phyloP scores from a whole-genome alignment of 768 basidiomycete species.

The Pisolithus microcarpus region DNA sequence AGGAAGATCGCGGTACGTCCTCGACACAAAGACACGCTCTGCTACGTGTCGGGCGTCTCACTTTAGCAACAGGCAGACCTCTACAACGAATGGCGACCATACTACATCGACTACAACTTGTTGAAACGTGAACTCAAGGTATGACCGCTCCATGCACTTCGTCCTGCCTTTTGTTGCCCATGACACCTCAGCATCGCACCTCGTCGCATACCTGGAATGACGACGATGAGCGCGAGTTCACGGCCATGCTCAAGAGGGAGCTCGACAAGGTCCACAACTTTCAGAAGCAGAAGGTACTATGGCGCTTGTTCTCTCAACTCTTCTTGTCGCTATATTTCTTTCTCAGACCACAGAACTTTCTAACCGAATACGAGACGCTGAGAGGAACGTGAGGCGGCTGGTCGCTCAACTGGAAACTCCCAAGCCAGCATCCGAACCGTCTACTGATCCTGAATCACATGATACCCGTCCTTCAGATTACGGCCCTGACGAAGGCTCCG shows the following conservation, averaged over 20 bases:
- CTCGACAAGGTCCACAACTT: slow-evolving; percentile 93
- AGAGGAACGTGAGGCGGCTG: slow-evolving; percentile 71
- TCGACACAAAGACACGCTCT: not conserved
- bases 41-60: not conserved
- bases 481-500: slow-evolving; percentile 62
- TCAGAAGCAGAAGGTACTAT: slow-evolving; percentile 73
- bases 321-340: not conserved
- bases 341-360: slow-evolving; percentile 74
- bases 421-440: slow-evolving; percentile 18
- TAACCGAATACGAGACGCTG: slow-evolving; percentile 72
- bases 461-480: slow-evolving; percentile 36
- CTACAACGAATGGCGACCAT: slow-evolving; percentile 86
- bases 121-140: slow-evolving; percentile 91
- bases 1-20: slow-evolving; percentile 56
- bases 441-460: slow-evolving; percentile 53
- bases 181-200: slow-evolving; percentile 37
- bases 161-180: too few relatives aligned
- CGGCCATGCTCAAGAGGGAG: slow-evolving; percentile 69
- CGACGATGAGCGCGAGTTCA: slow-evolving; percentile 78
- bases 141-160: not conserved
- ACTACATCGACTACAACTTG: slow-evolving; percentile 84
- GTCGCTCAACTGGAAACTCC: slow-evolving; percentile 47
- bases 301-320: not conserved
- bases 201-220: slow-evolving; percentile 60
- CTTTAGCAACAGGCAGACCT: slow-evolving; percentile 53